Conservation (phyloP, 1,284 basidiomycete genomes). For the Schizophyllum commune region DNA sequence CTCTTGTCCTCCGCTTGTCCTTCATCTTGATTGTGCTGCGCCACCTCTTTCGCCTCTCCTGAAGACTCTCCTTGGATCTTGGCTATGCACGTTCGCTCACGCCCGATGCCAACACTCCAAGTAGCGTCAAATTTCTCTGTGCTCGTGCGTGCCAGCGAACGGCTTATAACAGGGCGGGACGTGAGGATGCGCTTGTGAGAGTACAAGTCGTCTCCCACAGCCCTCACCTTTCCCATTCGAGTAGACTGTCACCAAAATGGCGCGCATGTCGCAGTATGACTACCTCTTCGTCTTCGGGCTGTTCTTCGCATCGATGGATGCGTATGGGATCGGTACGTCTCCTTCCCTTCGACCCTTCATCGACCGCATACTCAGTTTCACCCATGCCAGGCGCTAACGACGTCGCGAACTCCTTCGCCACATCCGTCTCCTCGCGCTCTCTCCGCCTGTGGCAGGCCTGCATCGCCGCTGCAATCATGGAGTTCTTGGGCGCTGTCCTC, state of each 20-base stretch:
- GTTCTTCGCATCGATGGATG: slow-evolving; percentile 21
- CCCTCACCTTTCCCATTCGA: neutral
- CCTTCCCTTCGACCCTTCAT: neutral
- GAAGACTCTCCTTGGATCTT: neutral
- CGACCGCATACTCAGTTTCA: neutral
- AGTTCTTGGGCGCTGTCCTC: slow-evolving; percentile 22
- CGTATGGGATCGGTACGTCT: slow-evolving; percentile 19
- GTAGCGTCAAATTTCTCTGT: neutral
- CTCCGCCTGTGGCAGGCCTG: slow-evolving; percentile 21
- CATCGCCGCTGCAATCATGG: slow-evolving; percentile 20
- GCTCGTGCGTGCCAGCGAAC: neutral
- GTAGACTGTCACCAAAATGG: neutral
- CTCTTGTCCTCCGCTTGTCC: neutral
- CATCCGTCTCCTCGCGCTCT: slow-evolving; percentile 22
- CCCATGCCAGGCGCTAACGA: slow-evolving; percentile 18
- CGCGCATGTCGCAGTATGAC: slow-evolving; percentile 16
- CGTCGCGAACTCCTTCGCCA: slow-evolving; percentile 22
- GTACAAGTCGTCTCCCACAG: neutral
- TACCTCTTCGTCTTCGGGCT: slow-evolving; percentile 23
- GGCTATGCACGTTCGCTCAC: neutral
- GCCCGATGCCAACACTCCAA: neutral
- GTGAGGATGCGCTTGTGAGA: neutral
- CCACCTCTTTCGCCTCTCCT: neutral
- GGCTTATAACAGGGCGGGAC: neutral
- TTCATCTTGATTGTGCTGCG: too few relatives aligned